Percentiles rank a stretch among this genome's conserved stretches.
phyloP scores from a whole-genome alignment of 2,329 filamentous ascomycete genomes.

The Alternaria rosae region DNA sequence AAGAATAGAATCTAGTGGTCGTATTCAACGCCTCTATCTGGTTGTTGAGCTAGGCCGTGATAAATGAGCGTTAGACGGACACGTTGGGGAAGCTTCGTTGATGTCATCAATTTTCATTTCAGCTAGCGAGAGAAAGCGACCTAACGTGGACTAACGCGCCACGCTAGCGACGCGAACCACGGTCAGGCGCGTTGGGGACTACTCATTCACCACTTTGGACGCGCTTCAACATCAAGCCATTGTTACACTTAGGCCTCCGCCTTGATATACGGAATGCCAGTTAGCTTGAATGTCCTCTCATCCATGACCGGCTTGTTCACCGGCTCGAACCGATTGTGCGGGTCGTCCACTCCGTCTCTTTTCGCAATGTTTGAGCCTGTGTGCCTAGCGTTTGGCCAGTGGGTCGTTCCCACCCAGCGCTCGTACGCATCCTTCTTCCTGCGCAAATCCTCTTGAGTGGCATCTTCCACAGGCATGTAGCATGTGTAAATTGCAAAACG shows the following conservation, averaged over 20 bases:
- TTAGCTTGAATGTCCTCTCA: conserved; percentile 56
- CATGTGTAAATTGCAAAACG: conserved; percentile 47
- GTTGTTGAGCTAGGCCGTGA: background rate
- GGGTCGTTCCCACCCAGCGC: conserved; percentile 39
- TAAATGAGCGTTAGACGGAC: background rate
- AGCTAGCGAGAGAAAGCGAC: background rate
- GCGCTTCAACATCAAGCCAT: background rate
- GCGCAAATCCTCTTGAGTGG: conserved; percentile 42
- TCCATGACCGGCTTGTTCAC: conserved; percentile 51
- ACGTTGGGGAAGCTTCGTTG: background rate
- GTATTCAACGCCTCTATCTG: background rate
- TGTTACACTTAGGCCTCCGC: background rate
- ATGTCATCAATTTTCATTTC: background rate
- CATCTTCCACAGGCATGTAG: conserved; percentile 48
- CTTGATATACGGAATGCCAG: conserved; percentile 56
- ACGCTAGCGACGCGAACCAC: background rate
- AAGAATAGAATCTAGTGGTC: background rate
- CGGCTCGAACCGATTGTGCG: conserved; percentile 50
- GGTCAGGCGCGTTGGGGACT: background rate
- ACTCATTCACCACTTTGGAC: background rate
- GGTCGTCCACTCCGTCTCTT: conserved; percentile 39
- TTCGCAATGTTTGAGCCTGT: conserved; percentile 44
- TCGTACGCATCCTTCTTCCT: conserved; percentile 37
- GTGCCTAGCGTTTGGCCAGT: conserved; percentile 47
- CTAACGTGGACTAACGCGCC: background rate